Conservation (phyloP, 805 yeast species). For the Metschnikowia santaceciliae region DNA sequence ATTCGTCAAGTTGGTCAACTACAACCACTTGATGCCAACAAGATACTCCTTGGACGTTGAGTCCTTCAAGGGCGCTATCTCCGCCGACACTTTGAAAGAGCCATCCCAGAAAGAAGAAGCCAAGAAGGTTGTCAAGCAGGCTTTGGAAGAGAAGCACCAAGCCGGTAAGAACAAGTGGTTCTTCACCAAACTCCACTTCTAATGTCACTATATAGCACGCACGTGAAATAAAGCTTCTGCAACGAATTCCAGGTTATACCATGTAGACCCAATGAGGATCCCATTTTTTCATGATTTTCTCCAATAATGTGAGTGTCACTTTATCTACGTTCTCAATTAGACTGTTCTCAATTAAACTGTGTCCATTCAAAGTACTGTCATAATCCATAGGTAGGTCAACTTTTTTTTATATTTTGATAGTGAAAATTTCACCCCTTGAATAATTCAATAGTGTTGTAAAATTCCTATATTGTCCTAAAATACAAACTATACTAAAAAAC, state of each 20-base stretch:
- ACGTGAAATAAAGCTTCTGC: conserved; percentile 21
- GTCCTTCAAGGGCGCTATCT: conserved; percentile 83
- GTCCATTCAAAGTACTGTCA: no score
- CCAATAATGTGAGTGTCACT: no score
- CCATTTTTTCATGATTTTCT: no score
- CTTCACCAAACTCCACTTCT: conserved; percentile 95
- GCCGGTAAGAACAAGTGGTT: conserved; percentile 99
- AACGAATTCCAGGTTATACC: conserved; percentile 7
- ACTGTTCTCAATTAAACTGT: no score
- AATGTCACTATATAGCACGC: conserved; percentile 32
- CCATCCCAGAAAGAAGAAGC: conserved; percentile 99
- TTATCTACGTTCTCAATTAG: no score
- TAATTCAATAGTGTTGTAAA: no score
- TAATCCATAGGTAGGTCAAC: no score
- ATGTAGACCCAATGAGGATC: no score
- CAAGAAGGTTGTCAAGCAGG: conserved; percentile 97
- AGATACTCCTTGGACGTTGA: conserved; percentile 98
- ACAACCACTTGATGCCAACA: conserved; percentile 99
- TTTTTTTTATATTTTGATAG: no score
- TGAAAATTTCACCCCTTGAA: no score
- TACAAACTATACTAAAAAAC: no score
- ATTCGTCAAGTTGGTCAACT: conserved; percentile 97
- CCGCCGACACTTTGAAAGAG: conserved; percentile 93
- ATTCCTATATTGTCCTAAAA: no score
- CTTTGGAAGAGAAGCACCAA: conserved; percentile 98